Evolutionary conservation across 225 moss, liverwort and hornwort genomes (phyloP), one percentile per base, ranked within the genome.

Genomic region (Thuidium tamariscinum): DNA sequence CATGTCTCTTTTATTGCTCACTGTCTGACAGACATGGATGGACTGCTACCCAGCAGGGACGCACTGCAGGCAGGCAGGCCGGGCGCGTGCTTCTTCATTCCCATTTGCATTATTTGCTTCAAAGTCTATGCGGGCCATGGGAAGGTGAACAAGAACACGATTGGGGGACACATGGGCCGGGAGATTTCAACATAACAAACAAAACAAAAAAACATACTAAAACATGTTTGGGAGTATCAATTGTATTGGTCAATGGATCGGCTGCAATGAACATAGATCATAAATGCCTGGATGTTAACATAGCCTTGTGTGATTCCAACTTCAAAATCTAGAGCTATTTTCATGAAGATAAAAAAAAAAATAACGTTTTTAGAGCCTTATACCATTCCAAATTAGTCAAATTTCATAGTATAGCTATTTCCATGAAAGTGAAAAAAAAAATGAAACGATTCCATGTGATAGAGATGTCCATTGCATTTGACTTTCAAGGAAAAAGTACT

Each of bases 1-100:
- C 86, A 72, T 25, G 61, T 44, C 88, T 69, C 78, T 78, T 84
- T 90, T 59, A 87, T 87, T 84, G 68, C 80, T 68, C 19, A 27
- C 67, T 68, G 60, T 59, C 87, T 80, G 84, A 81, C 84, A 69
- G 68, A 81, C 71, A 71, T 71, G 71, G 71, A 44, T 29, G 71
- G 71, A 27, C 71, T 69, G 67, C 67, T 36, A 5, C 10, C 9
- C 3, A 5, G 65, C n/a, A 65, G 65, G 64, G 34, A 18, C 11
- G 8, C 4, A 17, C 17, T 5, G 32, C 63, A 13, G 21, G 5
- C 20, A 36, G 39, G 69, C 10, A 26, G 26, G 57, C 6, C 7
- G 44, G 61, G 62, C 8, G 39, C 70, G 5, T 42, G 70, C 16
- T 62, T 80, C n/a, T 63, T 44, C 79, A 44, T 80, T 80, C 44